A percentile compares a stretch with the other conserved stretches of the same genome.
Evolutionary conservation across 768 basidiomycete species (phyloP).

Genomic region (Crepidotus variabilis): DNA sequence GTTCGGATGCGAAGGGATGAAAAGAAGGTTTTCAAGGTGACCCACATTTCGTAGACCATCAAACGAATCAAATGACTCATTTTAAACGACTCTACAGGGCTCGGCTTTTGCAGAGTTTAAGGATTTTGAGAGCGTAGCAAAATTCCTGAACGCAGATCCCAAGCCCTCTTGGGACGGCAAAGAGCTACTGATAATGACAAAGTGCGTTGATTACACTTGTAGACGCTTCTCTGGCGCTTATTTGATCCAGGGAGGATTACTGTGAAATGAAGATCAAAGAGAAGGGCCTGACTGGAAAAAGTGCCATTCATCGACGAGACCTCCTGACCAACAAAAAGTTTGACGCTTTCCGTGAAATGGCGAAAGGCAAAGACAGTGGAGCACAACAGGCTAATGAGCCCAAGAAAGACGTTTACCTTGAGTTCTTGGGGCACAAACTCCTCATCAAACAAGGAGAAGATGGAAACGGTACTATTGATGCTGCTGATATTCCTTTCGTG

Average conservation of each 20-base stretch:
- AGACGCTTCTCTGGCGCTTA: neutral
- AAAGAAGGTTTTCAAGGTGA: slow-evolving; percentile 85
- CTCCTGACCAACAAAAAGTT: slow-evolving; percentile 48
- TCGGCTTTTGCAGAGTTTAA: slow-evolving; percentile 93
- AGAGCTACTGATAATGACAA: slow-evolving; percentile 83
- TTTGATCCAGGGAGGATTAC: slow-evolving; percentile 62
- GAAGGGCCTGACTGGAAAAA: slow-evolving; percentile 80
- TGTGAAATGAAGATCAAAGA: slow-evolving; percentile 96
- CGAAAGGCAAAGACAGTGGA: slow-evolving; percentile 27
- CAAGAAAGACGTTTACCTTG: slow-evolving; percentile 60
- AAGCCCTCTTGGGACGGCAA: slow-evolving; percentile 78
- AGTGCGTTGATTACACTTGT: slow-evolving; percentile 44
- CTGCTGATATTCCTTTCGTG: slow-evolving; percentile 53
- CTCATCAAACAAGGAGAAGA: slow-evolving; percentile 60
- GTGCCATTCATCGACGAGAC: slow-evolving; percentile 57
- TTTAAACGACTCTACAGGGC: slow-evolving; percentile 40
- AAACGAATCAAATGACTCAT: neutral
- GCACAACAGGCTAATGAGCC: slow-evolving; percentile 22
- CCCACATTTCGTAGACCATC: neutral
- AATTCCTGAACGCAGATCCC: slow-evolving; percentile 77
- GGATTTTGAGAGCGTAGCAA: slow-evolving; percentile 61
- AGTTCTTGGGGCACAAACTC: slow-evolving; percentile 71
- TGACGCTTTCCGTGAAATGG: slow-evolving; percentile 77
- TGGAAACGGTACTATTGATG: slow-evolving; percentile 59
- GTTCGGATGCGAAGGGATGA: slow-evolving; percentile 88